Percentiles rank a stretch among this genome's conserved stretches.
These are phyloP conservation scores for Yamadazyma conglobata DNA, from an alignment of 1,139 yeast species.

Conservation along the genomic window DNA sequence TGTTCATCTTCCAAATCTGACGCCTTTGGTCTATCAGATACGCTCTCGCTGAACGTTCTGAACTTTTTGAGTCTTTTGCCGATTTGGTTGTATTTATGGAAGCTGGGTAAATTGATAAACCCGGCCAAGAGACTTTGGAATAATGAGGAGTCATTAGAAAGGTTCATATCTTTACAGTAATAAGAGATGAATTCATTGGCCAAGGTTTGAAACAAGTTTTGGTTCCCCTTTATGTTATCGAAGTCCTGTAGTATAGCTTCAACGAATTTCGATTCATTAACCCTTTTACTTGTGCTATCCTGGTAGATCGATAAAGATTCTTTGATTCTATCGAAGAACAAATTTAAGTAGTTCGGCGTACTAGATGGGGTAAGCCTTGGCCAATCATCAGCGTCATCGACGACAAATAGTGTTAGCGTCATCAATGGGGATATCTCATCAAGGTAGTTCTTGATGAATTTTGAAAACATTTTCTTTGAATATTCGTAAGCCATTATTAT, in stretches of 20 bases:
- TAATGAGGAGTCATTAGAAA: slow-evolving; percentile 70
- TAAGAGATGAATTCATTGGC: slow-evolving; percentile 60
- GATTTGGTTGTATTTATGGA: slow-evolving; percentile 60
- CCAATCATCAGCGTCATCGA: slow-evolving; percentile 16
- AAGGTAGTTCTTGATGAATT: slow-evolving; percentile 35
- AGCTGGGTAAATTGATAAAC: slow-evolving; percentile 65
- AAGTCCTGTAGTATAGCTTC: slow-evolving; percentile 36
- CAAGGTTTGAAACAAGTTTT: slow-evolving; percentile 31
- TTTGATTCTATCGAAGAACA: slow-evolving; percentile 25
- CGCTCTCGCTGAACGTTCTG: slow-evolving; percentile 41
- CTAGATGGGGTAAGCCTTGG: slow-evolving; percentile 19
- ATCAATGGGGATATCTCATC: slow-evolving; percentile 53
- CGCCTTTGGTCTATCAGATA: slow-evolving; percentile 3
- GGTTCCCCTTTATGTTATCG: slow-evolving; percentile 34
- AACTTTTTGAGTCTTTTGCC: slow-evolving; percentile 28
- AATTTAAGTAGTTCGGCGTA: no score
- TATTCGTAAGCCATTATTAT: slow-evolving; percentile 50
- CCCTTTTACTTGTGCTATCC: slow-evolving; percentile 18
- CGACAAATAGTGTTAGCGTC: slow-evolving; percentile 26
- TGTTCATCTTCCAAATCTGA: background rate
- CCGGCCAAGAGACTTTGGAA: slow-evolving; percentile 69
- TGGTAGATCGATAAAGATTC: slow-evolving; percentile 18
- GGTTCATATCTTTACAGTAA: slow-evolving; percentile 59
- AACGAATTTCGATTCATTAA: slow-evolving; percentile 36
- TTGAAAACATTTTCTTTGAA: slow-evolving; percentile 51